phyloP scores from a whole-genome alignment of 371 early-diverging fungal genomes.

The Batkoa obscura region DNA sequence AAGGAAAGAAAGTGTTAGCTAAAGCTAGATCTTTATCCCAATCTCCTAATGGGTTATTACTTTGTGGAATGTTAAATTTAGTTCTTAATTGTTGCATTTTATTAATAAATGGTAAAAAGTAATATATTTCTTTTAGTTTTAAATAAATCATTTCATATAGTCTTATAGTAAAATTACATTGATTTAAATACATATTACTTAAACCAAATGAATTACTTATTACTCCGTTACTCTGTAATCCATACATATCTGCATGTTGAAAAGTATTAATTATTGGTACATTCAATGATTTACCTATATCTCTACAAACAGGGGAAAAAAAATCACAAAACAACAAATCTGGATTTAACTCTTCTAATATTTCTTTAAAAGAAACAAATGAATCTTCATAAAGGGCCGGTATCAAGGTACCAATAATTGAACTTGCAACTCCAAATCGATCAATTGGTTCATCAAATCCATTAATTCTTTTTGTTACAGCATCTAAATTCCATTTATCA shows the following conservation, averaged over 20 bases:
- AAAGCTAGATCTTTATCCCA: neutral
- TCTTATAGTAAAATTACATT: neutral
- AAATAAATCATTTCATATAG: neutral
- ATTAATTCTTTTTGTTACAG: neutral
- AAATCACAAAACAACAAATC: constrained; percentile 1
- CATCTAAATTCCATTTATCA: too few relatives aligned
- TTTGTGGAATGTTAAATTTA: neutral
- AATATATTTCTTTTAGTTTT: neutral
- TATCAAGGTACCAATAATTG: neutral
- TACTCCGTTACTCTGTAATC: too few relatives aligned
- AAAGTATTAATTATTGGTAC: neutral
- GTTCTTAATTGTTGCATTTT: neutral
- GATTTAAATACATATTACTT: neutral
- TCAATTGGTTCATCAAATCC: neutral
- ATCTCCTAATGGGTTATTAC: neutral
- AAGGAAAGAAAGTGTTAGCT: neutral
- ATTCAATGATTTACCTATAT: neutral
- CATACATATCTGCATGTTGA: neutral
- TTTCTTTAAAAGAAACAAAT: neutral
- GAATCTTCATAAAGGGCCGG: neutral
- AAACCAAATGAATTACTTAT: neutral
- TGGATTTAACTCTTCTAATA: neutral
- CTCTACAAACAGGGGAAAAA: neutral
- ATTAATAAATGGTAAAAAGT: neutral
- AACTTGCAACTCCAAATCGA: neutral